Evolutionary conservation across 106 monocot genomes (phyloP).

Genomic region (Apostasia ramifera): DNA sequence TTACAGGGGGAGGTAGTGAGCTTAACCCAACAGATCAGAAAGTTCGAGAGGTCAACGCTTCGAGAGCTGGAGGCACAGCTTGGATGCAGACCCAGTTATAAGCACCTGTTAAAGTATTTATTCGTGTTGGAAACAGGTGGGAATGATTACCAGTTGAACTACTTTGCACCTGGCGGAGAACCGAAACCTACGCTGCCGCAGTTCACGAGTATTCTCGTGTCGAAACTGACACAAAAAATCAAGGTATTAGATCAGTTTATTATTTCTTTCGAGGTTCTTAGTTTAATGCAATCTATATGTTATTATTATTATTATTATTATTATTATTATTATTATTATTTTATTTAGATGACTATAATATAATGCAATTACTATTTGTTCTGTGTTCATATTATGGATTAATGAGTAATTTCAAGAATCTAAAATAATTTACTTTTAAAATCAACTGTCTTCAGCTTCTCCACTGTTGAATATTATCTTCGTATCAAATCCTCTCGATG

Average conservation of each 20-base stretch:
- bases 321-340: no score
- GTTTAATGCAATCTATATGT: no score
- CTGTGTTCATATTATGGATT: no score
- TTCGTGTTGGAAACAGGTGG: conserved; percentile 60
- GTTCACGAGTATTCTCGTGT: conserved; percentile 37
- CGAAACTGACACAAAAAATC: conserved; percentile 27
- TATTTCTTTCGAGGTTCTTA: no score
- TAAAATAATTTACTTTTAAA: no score
- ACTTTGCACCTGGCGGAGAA: conserved; percentile 14
- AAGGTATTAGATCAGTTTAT: conserved; percentile 15
- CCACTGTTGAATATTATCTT: no score
- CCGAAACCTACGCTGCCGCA: not conserved
- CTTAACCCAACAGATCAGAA: conserved; percentile 38
- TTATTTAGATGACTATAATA: no score
- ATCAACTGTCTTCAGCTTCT: no score
- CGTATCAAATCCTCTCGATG: no score
- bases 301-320: no score
- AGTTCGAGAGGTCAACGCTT: conserved; percentile 39
- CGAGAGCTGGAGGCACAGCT: conserved; percentile 30
- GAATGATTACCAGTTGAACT: conserved; percentile 59
- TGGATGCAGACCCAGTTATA: not conserved
- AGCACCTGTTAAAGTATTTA: conserved; percentile 28
- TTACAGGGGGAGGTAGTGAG: conserved; percentile 46
- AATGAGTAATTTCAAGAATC: no score
- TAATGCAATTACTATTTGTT: no score